phyloP scores from a whole-genome alignment of 2,329 filamentous ascomycete species.

The Knoxdaviesia proteae region DNA sequence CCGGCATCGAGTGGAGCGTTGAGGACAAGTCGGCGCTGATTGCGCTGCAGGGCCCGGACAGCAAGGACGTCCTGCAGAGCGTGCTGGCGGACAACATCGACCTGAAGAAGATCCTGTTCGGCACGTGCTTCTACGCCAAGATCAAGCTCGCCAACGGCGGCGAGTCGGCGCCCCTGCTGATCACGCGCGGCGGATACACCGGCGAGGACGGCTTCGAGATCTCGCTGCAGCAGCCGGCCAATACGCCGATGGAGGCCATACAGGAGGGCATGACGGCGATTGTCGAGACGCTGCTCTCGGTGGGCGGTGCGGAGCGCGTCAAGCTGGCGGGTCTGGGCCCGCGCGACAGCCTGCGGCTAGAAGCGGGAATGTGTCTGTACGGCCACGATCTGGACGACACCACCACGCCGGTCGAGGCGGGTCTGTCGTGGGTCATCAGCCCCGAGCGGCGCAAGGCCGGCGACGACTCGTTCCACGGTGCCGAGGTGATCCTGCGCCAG shows the following conservation, averaged over 20 bases:
- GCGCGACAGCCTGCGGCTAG: constrained; percentile 75
- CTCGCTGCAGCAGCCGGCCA: constrained; percentile 38
- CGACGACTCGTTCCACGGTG: constrained; percentile 54
- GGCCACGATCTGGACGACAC: constrained; percentile 84
- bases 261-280: constrained; percentile 19
- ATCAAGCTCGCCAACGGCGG: constrained; percentile 36
- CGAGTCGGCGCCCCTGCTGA: constrained; percentile 26
- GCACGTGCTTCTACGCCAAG: constrained; percentile 45
- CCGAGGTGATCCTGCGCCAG: constrained; percentile 56
- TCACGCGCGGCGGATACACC: constrained; percentile 84
- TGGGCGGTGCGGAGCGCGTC: constrained; percentile 38
- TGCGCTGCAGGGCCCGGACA: constrained; percentile 72
- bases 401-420: constrained; percentile 38
- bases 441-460: constrained; percentile 47
- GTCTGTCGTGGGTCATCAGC: constrained; percentile 59
- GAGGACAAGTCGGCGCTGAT: constrained; percentile 58
- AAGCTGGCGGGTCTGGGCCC: constrained; percentile 77
- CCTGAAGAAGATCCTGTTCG: constrained; percentile 60
- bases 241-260: constrained; percentile 37
- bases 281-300: constrained; percentile 46
- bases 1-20: constrained; percentile 44
- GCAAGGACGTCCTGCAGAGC: constrained; percentile 45
- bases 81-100: constrained; percentile 34
- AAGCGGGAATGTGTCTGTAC: constrained; percentile 98
- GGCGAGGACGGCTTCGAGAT: constrained; percentile 98